Evolutionary conservation across 352 stramenopile species (phyloP).

Genomic region (Thalassiosira delicatula): DNA sequence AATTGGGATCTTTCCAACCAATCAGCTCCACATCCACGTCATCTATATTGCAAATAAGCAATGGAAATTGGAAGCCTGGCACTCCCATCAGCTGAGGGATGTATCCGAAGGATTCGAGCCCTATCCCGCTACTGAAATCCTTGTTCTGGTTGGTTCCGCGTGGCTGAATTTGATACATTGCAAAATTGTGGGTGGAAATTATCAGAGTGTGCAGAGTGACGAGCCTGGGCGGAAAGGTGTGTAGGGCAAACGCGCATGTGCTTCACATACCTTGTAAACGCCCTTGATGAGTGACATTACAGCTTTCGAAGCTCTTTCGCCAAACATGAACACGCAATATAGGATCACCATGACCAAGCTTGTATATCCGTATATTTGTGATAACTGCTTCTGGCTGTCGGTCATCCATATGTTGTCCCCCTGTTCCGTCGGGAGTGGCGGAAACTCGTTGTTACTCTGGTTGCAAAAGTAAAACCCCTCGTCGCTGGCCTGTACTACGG

Average conservation of each 20-base stretch:
- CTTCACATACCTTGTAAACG: no score
- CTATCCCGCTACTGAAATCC: constrained; percentile 74
- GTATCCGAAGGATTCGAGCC: constrained; percentile 68
- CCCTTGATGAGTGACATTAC: no score
- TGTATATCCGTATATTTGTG: constrained; percentile 59
- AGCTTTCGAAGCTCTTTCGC: no score
- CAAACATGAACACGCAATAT: no score
- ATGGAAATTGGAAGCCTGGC: constrained; percentile 64
- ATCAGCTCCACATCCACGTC: constrained; percentile 72
- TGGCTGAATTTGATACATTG: no score
- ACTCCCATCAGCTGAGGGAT: constrained; percentile 73
- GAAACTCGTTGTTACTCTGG: constrained; percentile 40
- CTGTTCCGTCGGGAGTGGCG: constrained; percentile 25
- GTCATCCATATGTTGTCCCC: constrained; percentile 68
- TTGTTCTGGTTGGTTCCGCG: constrained; percentile 61
- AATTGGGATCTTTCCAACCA: constrained; percentile 57
- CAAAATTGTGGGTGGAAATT: not conserved
- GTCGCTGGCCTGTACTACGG: constrained; percentile 17
- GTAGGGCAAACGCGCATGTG: constrained; percentile 24
- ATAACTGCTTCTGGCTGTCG: constrained; percentile 38
- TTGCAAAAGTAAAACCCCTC: constrained; percentile 47
- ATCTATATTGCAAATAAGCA: constrained; percentile 76
- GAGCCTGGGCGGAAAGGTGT: no score
- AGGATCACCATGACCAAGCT: no score
- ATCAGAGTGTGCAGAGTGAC: constrained; percentile 41